These are phyloP conservation scores for Sophora flavescens DNA, from an alignment of 306 rosid species.

Conservation along the genomic window DNA sequence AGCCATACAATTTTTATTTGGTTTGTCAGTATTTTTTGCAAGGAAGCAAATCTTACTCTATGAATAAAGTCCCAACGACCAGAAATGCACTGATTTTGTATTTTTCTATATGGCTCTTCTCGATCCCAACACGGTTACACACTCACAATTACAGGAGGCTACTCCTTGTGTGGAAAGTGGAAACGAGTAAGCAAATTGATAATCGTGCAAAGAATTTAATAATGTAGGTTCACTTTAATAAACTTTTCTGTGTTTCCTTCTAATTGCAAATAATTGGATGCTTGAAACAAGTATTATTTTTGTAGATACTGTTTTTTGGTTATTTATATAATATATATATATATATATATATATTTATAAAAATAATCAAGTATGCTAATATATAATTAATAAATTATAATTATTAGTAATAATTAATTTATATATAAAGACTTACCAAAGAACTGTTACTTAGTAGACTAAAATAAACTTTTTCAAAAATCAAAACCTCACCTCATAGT, in stretches of 20 bases:
- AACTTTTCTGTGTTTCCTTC: conserved; percentile 36
- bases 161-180: not conserved
- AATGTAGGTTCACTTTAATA: conserved; percentile 29
- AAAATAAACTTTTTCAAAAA: no score
- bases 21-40: conserved; percentile 1
- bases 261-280: conserved; percentile 46
- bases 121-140: conserved; percentile 14
- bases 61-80: no score
- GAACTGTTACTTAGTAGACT: no score
- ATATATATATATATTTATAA: not conserved
- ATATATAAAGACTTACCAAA: no score
- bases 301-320: not conserved
- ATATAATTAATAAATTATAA: no score
- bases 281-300: conserved; percentile 44
- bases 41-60: no score
- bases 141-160: not conserved
- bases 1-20: conserved; percentile 31
- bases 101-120: conserved; percentile 15
- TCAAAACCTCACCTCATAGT: no score
- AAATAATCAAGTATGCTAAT: no score
- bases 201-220: conserved; percentile 33
- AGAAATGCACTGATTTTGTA: no score
- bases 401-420: no score
- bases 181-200: conserved; percentile 36
- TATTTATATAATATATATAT: conserved; percentile 32